Evolutionary conservation across 768 basidiomycete genomes (phyloP), one percentile per base, ranked within the genome.

Genomic region (Pholiota microspora): DNA sequence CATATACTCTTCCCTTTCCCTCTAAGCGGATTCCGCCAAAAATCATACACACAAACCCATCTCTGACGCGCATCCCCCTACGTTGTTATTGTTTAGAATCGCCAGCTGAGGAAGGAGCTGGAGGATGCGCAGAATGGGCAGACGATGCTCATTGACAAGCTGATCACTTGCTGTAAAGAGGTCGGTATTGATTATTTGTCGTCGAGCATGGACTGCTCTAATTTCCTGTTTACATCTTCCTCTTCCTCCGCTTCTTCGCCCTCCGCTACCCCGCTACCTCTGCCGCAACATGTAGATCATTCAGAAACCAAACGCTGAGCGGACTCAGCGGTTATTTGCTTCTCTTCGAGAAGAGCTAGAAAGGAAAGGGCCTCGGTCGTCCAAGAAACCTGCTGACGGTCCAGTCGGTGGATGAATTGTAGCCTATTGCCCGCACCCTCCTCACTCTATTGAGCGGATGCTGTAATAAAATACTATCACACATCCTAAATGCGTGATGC

Each of bases 81-180:
- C 42, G 25, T 38, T 49, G 25, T 49, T 52, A 31, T 12, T 31
- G 29, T 31, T 31, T 67, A 93, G 88, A 83, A 75, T 59, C 80
- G 78, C 57, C 83, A 85, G 62, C 77, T 89, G 56, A 80, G 81
- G 62, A 87, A 87, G 66, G 87, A 92, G 49, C 74, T 93, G 53
- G 89, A 92, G 60, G 85, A 88, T n/a, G 82, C 84, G 18, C 88
- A 89, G 67, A 84, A 83, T 55, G 83, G 84, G 42, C 89, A 92
- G 68, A 82, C 88, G 23, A 78, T 86, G 73, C 78, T 93, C 55
- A 86, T 93, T 56, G 90, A 93, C 72, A 91, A 90, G 62, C 76
- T 93, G 48, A 85, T 92, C 60, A 77, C 85, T 21, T 93, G 89
- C 63, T 93, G 89, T 76, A 89, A 90, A 77, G 91, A 92, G 83